These are phyloP conservation scores for Intubia oerlemansii DNA, from an alignment of 2,329 filamentous ascomycete genomes.

Conservation along the genomic window DNA sequence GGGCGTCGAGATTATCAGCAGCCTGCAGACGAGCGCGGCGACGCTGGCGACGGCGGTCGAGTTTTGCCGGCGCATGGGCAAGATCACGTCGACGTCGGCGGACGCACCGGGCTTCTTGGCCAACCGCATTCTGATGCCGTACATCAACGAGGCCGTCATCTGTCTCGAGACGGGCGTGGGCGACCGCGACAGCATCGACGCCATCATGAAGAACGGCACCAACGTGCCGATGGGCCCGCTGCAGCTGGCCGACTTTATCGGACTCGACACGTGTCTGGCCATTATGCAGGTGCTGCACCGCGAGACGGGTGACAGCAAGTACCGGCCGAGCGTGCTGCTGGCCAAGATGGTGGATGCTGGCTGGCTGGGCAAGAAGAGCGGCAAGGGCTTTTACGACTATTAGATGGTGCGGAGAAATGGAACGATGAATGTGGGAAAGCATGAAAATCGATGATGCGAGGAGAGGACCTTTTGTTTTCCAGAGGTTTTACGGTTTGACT, in stretches of 20 bases:
- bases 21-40: conserved; percentile 67
- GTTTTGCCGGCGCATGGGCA: conserved; percentile 84
- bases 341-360: conserved; percentile 95
- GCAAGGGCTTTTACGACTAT: conserved; percentile 91
- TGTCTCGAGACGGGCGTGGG: conserved; percentile 90
- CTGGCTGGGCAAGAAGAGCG: conserved; percentile 93
- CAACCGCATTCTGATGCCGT: conserved; percentile 95
- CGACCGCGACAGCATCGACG: conserved; percentile 75
- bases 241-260: conserved; percentile 89
- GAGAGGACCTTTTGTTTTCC: too few relatives aligned
- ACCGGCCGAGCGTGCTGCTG: conserved; percentile 70
- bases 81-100: conserved; percentile 68
- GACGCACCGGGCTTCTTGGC: conserved; percentile 89
- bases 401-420: conserved; percentile 14
- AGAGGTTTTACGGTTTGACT: too few relatives aligned
- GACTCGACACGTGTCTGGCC: conserved; percentile 81
- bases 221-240: conserved; percentile 97
- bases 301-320: conserved; percentile 91
- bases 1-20: conserved; percentile 92
- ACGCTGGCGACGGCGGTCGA: conserved; percentile 67
- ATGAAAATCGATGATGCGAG: not conserved
- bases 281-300: conserved; percentile 92
- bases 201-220: conserved; percentile 98
- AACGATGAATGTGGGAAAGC: not conserved
- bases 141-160: conserved; percentile 95